phyloP scores from a whole-genome alignment of 257 asterid genomes.

The Solanum boliviense region DNA sequence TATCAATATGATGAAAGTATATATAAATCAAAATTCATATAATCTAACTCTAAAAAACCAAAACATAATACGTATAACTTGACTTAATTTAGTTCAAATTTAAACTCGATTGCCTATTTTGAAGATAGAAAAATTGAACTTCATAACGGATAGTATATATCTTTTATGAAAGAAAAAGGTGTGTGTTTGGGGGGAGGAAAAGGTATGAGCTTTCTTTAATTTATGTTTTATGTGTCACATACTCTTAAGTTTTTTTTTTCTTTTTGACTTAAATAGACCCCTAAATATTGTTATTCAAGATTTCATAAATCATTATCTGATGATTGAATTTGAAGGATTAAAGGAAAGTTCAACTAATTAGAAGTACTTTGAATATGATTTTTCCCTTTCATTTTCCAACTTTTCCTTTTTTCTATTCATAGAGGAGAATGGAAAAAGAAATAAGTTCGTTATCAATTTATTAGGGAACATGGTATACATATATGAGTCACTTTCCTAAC shows the following conservation, averaged over 20 bases:
- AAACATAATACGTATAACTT: background rate
- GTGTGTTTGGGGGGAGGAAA: background rate
- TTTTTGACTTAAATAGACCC: background rate
- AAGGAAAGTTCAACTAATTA: background rate
- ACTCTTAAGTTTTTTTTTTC: background rate
- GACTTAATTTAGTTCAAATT: background rate
- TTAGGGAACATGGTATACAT: background rate
- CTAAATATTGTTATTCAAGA: background rate
- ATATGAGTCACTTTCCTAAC: background rate
- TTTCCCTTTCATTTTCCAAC: background rate
- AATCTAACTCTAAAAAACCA: rapidly evolving
- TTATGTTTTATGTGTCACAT: background rate
- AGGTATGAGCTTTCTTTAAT: background rate
- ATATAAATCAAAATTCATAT: background rate
- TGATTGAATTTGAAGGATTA: background rate
- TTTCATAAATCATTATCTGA: background rate
- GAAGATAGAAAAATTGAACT: background rate
- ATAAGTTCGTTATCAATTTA: background rate
- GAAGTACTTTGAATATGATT: background rate
- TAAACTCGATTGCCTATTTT: background rate
- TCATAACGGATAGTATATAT: background rate
- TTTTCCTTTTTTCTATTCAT: background rate
- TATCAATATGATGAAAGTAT: background rate
- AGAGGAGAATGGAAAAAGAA: background rate
- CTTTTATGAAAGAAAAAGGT: background rate